These are phyloP conservation scores for Cyclocybe aegerita DNA, from an alignment of 768 basidiomycete species.

Conservation along the genomic window DNA sequence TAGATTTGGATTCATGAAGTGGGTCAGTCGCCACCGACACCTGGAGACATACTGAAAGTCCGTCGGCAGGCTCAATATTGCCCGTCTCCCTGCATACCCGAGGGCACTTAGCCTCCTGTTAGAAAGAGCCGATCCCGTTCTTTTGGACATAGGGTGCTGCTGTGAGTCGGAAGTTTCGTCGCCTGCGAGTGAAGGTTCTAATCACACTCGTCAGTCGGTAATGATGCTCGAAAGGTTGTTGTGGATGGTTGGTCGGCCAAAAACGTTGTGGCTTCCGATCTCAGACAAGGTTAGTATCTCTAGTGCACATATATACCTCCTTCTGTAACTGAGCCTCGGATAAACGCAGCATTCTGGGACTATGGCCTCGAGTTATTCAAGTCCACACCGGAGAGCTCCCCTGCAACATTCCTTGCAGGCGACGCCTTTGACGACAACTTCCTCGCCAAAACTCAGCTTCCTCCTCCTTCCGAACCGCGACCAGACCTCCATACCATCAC, in stretches of 20 bases:
- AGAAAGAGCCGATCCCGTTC: conserved; percentile 26
- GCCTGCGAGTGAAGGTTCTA: background rate
- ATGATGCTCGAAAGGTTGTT: conserved; percentile 36
- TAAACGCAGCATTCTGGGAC: conserved; percentile 53
- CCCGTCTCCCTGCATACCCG: conserved; percentile 31
- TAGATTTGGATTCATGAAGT: conserved; percentile 33
- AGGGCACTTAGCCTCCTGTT: conserved; percentile 26
- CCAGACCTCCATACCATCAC: conserved; percentile 12
- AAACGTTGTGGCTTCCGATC: conserved; percentile 36
- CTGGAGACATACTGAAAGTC: background rate
- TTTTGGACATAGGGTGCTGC: conserved; percentile 46
- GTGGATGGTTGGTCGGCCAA: conserved; percentile 38
- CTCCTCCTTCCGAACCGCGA: background rate
- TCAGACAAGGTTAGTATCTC: conserved; percentile 25
- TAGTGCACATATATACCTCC: background rate
- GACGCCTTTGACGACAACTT: conserved; percentile 49
- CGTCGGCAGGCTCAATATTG: conserved; percentile 29
- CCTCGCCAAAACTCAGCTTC: conserved; percentile 23
- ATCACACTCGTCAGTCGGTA: conserved; percentile 31
- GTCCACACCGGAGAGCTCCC: conserved; percentile 49
- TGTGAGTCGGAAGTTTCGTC: conserved; percentile 25
- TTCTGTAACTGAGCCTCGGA: background rate
- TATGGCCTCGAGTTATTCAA: conserved; percentile 62
- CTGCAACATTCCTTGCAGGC: conserved; percentile 54
- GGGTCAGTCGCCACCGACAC: background rate